These are phyloP conservation scores for Eucalyptus polybractea DNA, from an alignment of 345 rosid genomes.

Conservation along the genomic window DNA sequence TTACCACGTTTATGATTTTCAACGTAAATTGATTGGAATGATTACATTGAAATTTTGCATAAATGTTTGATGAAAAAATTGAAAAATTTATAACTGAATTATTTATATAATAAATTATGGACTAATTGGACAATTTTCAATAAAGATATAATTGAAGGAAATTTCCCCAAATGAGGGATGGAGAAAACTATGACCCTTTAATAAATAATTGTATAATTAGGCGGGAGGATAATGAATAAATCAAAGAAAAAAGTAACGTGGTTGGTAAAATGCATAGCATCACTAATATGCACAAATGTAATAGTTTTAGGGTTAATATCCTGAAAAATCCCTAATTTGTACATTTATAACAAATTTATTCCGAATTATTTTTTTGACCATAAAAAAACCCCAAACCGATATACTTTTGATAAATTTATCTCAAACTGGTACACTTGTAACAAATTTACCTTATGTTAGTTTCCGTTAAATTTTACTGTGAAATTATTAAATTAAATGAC, in stretches of 20 bases:
- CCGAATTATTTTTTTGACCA: accelerated
- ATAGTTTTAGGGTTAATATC: no score
- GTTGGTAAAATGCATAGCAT: neutral
- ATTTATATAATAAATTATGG: neutral
- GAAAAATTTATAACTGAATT: accelerated
- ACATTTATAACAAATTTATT: no score
- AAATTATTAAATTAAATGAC: no score
- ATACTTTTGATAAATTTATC: accelerated
- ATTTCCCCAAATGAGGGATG: neutral
- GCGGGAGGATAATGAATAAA: neutral
- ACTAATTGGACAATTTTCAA: neutral
- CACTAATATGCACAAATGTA: neutral
- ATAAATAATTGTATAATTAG: neutral
- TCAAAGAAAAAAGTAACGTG: neutral
- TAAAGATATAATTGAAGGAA: neutral
- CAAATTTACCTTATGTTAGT: no score
- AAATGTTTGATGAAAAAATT: neutral
- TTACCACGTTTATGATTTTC: neutral
- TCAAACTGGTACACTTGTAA: accelerated
- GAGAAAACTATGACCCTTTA: neutral
- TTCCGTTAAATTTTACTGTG: accelerated
- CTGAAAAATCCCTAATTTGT: no score
- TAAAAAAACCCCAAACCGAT: no score
- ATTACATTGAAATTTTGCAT: accelerated
- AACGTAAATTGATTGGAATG: accelerated